Conservation (phyloP, 371 early-diverging fungal genomes). For the Choanephora cucurbitarum region DNA sequence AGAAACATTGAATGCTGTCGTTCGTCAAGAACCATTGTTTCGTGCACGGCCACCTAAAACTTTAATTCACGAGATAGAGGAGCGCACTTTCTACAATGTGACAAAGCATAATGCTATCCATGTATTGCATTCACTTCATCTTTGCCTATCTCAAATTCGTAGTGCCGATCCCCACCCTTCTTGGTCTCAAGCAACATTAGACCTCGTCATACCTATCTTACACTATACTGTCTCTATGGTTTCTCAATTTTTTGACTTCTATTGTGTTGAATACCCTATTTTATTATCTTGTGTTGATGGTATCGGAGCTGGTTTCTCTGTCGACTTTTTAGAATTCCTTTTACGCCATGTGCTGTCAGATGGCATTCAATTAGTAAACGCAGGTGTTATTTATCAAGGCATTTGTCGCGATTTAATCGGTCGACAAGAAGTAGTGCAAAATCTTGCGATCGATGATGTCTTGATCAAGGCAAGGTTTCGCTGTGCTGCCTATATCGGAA, state of each 20-base stretch:
- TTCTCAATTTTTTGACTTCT: slow-evolving; percentile 43
- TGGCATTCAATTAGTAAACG: slow-evolving; percentile 40
- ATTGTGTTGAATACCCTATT: slow-evolving; percentile 52
- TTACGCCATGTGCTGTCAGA: slow-evolving; percentile 40
- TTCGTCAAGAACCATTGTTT: slow-evolving; percentile 13
- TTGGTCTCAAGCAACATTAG: slow-evolving; percentile 39
- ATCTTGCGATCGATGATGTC: slow-evolving; percentile 45
- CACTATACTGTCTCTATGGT: slow-evolving; percentile 40
- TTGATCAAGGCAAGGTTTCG: slow-evolving; percentile 32
- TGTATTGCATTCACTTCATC: slow-evolving; percentile 41
- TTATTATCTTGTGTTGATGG: slow-evolving; percentile 51
- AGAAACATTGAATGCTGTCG: slow-evolving; percentile 8
- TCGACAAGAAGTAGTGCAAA: slow-evolving; percentile 47
- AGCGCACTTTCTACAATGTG: slow-evolving; percentile 28
- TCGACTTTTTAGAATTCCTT: slow-evolving; percentile 50
- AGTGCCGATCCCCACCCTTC: slow-evolving; percentile 44
- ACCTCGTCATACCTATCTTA: slow-evolving; percentile 36
- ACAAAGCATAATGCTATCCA: slow-evolving; percentile 51
- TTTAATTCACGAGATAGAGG: slow-evolving; percentile 23
- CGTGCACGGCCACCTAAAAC: slow-evolving; percentile 15
- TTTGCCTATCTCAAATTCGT: slow-evolving; percentile 43
- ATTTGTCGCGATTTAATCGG: slow-evolving; percentile 48
- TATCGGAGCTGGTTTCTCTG: slow-evolving; percentile 45
- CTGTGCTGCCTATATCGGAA: slow-evolving; percentile 36
- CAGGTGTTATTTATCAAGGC: slow-evolving; percentile 48